Evolutionary conservation across 176 grass and related monocot genomes (phyloP).

Genomic region (Aegilops speltoides): DNA sequence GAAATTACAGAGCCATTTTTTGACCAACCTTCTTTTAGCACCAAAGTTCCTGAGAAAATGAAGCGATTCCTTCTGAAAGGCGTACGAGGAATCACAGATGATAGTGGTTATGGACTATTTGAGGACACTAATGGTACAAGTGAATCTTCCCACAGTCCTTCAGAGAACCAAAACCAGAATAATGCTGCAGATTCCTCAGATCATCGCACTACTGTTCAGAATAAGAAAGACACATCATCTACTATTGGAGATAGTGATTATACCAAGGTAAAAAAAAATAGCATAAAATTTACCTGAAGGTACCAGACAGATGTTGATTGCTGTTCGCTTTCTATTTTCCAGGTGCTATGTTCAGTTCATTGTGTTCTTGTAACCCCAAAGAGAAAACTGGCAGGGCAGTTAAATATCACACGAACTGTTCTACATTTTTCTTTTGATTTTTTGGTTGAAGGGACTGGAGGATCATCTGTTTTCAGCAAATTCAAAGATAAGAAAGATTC

Average conservation of each 20-base stretch:
- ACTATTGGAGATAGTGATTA: conserved; percentile 49
- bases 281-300: conserved; percentile 2
- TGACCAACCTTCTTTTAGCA: conserved; percentile 39
- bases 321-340: conserved; percentile 26
- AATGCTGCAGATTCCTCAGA: conserved; percentile 41
- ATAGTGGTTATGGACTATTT: conserved; percentile 48
- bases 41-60: conserved; percentile 82
- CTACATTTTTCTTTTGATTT: conserved; percentile 94
- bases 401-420: conserved; percentile 64
- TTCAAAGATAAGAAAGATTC: conserved; percentile 65
- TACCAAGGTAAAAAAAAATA: conserved; percentile 41
- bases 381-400: conserved; percentile 82
- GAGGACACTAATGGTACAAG: conserved; percentile 50
- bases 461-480: conserved; percentile 86
- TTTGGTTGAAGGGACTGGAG: conserved; percentile 92
- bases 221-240: conserved; percentile 68
- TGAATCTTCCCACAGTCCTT: conserved; percentile 39
- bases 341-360: conserved; percentile 67
- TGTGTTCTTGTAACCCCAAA: conserved; percentile 96
- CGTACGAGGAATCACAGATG: conserved; percentile 72
- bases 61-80: conserved; percentile 89
- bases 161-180: conserved; percentile 49
- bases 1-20: conserved; percentile 35
- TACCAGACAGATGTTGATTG: neutral
- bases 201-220: conserved; percentile 54